Evolutionary conservation across 108 stramenopile genomes (phyloP), one percentile per base, ranked within the genome.

Genomic region (Cyclotella baltica): DNA sequence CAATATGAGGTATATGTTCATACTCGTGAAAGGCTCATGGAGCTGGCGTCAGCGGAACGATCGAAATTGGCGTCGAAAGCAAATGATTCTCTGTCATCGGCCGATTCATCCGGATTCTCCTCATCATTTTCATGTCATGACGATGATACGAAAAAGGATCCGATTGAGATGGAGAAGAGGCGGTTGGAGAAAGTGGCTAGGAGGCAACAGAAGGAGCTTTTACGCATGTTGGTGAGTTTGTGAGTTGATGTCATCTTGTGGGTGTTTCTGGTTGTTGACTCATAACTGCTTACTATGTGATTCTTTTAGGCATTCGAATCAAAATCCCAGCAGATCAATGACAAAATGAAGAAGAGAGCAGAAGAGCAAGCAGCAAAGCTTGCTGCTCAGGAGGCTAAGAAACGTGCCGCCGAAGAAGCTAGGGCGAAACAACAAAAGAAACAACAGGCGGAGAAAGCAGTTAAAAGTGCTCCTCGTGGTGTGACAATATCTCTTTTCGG

Each of bases 401-500:
- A 67, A 48, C 63, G 23, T 18, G 35, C 63, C 29, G 4, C 6
- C 1, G 47, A 48, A 48, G 47, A 48, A n/a, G 47, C 47, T 6
- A 48, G 47, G n/a, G 6, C 47, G 18, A 48, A 48, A 48, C 47
- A 48, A 48, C 47, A 64, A 27, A 74, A 64, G 55, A 67, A 77
- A 52, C 58, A 52, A 52, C 67, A 73, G 22, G 79, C 79, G 6
- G 73, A 69, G 48, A 55, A 69, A 53, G 62, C 62, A 31, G 67
- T 73, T 6, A 62, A 28, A 0, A 74, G 35, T 23, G 72, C 77
- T 52, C 38, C 68, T 11, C 68, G 79, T 40, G 72, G 79, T 51
- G 72, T 68, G 15, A 80, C 79, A 15, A 80, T 80, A 16, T 73
- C 65, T 34, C 37, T 80, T 15, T 80, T 80, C 63, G 79, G 72